Base-by-base conservation (phyloP, 2,329 filamentous ascomycete species). In the Aspergillus sp. region DNA sequence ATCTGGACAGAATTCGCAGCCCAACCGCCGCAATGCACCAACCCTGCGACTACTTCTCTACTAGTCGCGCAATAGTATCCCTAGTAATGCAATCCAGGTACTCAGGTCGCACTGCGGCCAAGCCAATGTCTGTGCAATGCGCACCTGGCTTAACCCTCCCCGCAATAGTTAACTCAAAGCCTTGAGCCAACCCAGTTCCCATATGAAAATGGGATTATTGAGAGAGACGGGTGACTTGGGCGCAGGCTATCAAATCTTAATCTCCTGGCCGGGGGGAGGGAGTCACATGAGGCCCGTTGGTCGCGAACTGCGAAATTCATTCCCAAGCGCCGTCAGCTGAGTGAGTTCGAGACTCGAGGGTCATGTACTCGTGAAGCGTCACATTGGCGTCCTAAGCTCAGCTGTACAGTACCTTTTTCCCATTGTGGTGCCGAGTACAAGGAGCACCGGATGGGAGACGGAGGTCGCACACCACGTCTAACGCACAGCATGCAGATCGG, bases 1-100 rank as follows among this genome's bases (percentile, higher is more conserved):
- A 31, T 31, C 27, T 31, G 27, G 7, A 52, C 40, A 46, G 33
- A 40, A 45, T 53, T 53, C 21, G 19, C 41, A 53, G 39, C 41
- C 31, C 51, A 47, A 53, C 51, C 51, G 41, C 41, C 46, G 43
- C 51, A 53, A 37, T 48, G 45, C 45, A 48, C 45, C n/a, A 48
- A 14, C 45, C 45, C 45, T 48, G 45, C 27, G n/a, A 35, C 31
- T 35, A 37, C 31, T 35, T 8, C n/a, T 35, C 45, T 35, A 37
- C 24, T 15, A 48, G 23, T 52, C 52, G 54, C 54, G 52, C 35
- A 37, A 37, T 37, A 48, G 17, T 17, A 17, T 17, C 40, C 40
- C n/a, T 17, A 43, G 15, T 17, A 43, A 17, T 11, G 6, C 40
- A 51, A 52, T 52, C 55, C 49, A 57, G 55, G 50, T 53, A 53